Evolutionary conservation across 2,329 filamentous ascomycete species (phyloP).

Genomic region (Ophiostoma pallidulum): DNA sequence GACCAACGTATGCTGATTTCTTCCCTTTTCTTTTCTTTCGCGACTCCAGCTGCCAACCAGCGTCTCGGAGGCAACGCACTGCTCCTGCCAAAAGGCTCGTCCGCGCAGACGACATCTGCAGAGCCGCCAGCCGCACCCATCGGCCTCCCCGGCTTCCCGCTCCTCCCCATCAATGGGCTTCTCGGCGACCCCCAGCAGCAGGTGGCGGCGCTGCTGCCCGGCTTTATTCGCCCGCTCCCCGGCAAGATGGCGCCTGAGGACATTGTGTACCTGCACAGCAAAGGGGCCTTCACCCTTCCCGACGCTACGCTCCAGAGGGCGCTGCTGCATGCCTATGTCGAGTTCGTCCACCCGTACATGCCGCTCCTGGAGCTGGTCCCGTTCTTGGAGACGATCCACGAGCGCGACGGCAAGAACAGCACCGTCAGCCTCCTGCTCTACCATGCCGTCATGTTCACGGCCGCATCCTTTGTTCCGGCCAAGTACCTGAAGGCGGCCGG

Average conservation of each 20-base stretch:
- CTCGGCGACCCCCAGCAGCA: slow-evolving; percentile 21
- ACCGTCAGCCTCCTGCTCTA: slow-evolving; percentile 79
- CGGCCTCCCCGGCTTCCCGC: slow-evolving; percentile 13
- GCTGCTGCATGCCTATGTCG: slow-evolving; percentile 70
- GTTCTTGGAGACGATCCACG: slow-evolving; percentile 51
- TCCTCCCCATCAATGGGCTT: slow-evolving; percentile 16
- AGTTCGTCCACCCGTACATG: slow-evolving; percentile 93
- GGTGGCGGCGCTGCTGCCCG: slow-evolving; percentile 41
- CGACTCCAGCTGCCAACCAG: not conserved
- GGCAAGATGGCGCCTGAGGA: slow-evolving; percentile 70
- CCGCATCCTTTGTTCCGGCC: slow-evolving; percentile 79
- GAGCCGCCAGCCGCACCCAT: not conserved
- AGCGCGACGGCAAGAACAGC: slow-evolving; percentile 57
- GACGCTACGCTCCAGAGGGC: slow-evolving; percentile 63
- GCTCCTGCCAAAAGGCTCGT: slow-evolving; percentile 10
- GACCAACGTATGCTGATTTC: too few species aligned
- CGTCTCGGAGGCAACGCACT: slow-evolving; percentile 9
- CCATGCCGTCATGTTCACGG: slow-evolving; percentile 91
- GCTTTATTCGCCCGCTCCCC: slow-evolving; percentile 72
- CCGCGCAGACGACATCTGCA: not conserved
- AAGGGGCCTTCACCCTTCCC: slow-evolving; percentile 76
- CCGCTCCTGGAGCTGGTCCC: slow-evolving; percentile 65
- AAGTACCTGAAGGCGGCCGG: slow-evolving; percentile 66
- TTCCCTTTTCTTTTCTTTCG: too few species aligned
- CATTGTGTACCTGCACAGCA: slow-evolving; percentile 70